Evolutionary conservation across 2,329 filamentous ascomycete species (phyloP).

Genomic region (Neofusicoccum ribis): DNA sequence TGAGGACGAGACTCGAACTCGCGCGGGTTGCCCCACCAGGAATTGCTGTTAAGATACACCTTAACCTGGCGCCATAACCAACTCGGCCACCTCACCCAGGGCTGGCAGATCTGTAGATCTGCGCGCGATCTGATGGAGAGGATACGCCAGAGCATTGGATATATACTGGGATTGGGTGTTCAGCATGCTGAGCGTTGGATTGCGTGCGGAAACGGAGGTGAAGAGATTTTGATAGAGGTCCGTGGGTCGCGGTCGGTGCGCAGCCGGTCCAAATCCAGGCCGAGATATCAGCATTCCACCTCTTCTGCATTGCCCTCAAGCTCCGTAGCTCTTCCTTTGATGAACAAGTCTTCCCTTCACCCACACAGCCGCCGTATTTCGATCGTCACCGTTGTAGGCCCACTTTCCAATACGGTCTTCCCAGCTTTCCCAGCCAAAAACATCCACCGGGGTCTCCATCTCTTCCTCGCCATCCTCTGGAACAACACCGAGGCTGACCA

Average conservation of each 20-base stretch:
- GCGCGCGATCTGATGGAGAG: neutral
- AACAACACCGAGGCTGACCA: conserved; percentile 63
- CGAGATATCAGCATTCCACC: neutral
- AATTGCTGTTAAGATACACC: conserved; percentile 10
- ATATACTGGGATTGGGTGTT: neutral
- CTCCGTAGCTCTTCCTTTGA: conserved; percentile 3
- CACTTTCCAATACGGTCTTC: conserved; percentile 87
- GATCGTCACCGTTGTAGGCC: conserved; percentile 90
- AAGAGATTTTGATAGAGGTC: neutral
- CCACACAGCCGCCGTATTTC: conserved; percentile 88
- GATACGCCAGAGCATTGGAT: neutral
- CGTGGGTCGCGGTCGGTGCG: conserved; percentile 7
- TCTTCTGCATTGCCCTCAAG: neutral
- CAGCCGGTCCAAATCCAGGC: neutral
- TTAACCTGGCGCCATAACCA: conserved; percentile 21
- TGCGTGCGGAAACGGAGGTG: neutral
- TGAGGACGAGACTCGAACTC: conserved; percentile 19
- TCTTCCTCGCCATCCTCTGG: conserved; percentile 26
- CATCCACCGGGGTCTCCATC: conserved; percentile 67
- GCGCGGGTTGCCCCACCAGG: conserved; percentile 19
- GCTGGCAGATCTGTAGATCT: neutral
- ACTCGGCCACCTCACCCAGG: conserved; percentile 18
- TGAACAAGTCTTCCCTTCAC: conserved; percentile 65
- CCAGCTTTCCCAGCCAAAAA: conserved; percentile 93
- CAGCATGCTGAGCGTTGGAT: neutral